Percentiles rank a stretch among this genome's conserved stretches.
Conservation (phyloP, 495 filamentous ascomycete genomes). For the Lepraria neglecta region DNA sequence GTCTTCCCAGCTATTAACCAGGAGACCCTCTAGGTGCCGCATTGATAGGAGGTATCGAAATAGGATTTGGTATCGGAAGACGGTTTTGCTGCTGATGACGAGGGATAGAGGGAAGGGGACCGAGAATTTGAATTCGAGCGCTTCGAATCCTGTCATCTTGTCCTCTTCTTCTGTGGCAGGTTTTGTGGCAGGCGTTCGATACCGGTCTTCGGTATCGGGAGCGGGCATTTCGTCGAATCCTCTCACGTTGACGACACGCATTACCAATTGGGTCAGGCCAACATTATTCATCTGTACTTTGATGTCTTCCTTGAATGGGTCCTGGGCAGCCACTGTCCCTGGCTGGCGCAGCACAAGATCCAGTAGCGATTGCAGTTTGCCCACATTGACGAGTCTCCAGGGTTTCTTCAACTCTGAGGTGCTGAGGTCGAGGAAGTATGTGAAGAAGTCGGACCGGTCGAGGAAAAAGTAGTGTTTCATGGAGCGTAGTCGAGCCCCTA, state of each 20-base stretch:
- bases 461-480: conserved; percentile 99
- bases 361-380: conserved; percentile 87
- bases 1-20: conserved; percentile 81
- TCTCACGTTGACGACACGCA: conserved; percentile 91
- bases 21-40: conserved; percentile 77
- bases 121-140: conserved; percentile 84
- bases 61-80: conserved; percentile 90
- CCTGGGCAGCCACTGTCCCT: conserved; percentile 85
- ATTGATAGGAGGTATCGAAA: conserved; percentile 88
- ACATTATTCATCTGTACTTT: conserved; percentile 96
- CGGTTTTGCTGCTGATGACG: conserved; percentile 91
- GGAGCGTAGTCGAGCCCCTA: conserved; percentile 78
- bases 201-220: conserved; percentile 50
- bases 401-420: conserved; percentile 83
- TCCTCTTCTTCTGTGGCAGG: conserved; percentile 64
- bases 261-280: conserved; percentile 83
- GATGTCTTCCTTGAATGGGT: conserved; percentile 96
- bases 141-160: conserved; percentile 80
- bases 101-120: conserved; percentile 96
- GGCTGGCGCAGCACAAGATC: conserved; percentile 93
- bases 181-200: conserved; percentile 46
- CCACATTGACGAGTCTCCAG: conserved; percentile 77
- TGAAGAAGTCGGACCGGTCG: conserved; percentile 94
- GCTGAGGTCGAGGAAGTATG: conserved; percentile 89
- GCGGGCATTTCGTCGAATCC: conserved; percentile 79